These are phyloP conservation scores for Castanopsis chinensis DNA, from an alignment of 306 rosid genomes.

Conservation along the genomic window DNA sequence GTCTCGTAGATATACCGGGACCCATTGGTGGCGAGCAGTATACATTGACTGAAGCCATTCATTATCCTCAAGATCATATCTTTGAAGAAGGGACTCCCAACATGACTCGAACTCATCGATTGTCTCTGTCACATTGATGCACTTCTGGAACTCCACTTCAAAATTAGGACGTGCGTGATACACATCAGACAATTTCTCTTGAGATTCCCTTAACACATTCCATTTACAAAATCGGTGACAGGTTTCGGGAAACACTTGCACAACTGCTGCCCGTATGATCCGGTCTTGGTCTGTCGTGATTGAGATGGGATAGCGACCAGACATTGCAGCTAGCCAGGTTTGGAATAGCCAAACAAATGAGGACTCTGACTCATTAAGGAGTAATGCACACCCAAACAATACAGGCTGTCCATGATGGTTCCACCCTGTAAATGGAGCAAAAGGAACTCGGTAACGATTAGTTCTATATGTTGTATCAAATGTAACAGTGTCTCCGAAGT, in stretches of 20 bases:
- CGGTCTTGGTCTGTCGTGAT: slow-evolving; percentile 39
- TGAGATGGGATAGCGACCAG: slow-evolving; percentile 30
- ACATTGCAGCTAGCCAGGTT: slow-evolving; percentile 41
- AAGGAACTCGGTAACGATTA: slow-evolving; percentile 37
- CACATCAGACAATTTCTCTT: slow-evolving; percentile 33
- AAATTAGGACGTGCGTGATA: slow-evolving; percentile 24
- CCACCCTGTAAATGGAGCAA: slow-evolving; percentile 47
- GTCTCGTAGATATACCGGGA: slow-evolving; percentile 70
- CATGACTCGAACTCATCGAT: slow-evolving; percentile 32
- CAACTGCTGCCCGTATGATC: slow-evolving; percentile 33
- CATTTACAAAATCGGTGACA: slow-evolving; percentile 40
- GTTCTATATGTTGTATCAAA: slow-evolving; percentile 37
- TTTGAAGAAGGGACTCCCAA: slow-evolving; percentile 33
- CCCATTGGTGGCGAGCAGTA: slow-evolving; percentile 71
- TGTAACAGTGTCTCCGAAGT: slow-evolving; percentile 42
- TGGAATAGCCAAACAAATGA: slow-evolving; percentile 46
- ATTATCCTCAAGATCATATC: slow-evolving; percentile 21
- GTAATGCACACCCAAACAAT: slow-evolving; percentile 45
- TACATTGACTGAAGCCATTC: slow-evolving; percentile 76
- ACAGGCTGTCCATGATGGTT: slow-evolving; percentile 42
- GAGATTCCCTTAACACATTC: slow-evolving; percentile 35
- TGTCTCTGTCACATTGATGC: slow-evolving; percentile 34
- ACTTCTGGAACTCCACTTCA: slow-evolving; percentile 33
- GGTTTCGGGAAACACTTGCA: slow-evolving; percentile 26
- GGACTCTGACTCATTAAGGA: slow-evolving; percentile 44